Conservation (phyloP, 2,329 filamentous ascomycete genomes). For the Pestalotiopsis sp. region DNA sequence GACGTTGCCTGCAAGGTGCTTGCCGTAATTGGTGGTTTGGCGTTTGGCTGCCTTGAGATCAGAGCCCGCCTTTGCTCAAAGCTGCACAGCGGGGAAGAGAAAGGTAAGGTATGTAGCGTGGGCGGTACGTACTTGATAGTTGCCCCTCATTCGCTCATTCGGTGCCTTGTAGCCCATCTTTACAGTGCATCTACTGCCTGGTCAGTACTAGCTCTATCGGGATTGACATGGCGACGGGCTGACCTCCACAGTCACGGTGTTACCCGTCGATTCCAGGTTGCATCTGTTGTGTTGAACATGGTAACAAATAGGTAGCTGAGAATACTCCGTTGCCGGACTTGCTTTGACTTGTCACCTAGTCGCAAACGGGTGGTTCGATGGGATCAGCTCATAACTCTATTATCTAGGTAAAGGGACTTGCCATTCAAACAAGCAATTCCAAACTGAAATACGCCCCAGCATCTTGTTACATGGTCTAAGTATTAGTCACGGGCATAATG, state of each 20-base stretch:
- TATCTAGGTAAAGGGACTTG: too few relatives aligned
- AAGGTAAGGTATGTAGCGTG: background rate
- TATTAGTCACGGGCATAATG: too few relatives aligned
- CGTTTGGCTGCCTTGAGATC: background rate
- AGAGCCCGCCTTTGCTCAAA: background rate
- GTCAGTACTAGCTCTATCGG: background rate
- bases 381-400: too few relatives aligned
- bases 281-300: too few relatives aligned
- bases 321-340: too few relatives aligned
- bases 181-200: background rate
- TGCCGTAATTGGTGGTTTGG: background rate
- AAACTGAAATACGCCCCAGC: too few relatives aligned
- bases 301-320: too few relatives aligned
- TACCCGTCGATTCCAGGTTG: too few relatives aligned
- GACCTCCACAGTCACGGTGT: background rate
- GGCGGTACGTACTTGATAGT: background rate
- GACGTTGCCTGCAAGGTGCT: constrained; percentile 5
- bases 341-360: too few relatives aligned
- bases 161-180: background rate
- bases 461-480: too few relatives aligned
- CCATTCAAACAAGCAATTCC: too few relatives aligned
- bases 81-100: background rate
- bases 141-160: background rate
- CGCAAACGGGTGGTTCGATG: too few relatives aligned
- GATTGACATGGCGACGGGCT: background rate